Evolutionary conservation across 306 rosid species (phyloP).

Genomic region (Canavalia ensiformis): DNA sequence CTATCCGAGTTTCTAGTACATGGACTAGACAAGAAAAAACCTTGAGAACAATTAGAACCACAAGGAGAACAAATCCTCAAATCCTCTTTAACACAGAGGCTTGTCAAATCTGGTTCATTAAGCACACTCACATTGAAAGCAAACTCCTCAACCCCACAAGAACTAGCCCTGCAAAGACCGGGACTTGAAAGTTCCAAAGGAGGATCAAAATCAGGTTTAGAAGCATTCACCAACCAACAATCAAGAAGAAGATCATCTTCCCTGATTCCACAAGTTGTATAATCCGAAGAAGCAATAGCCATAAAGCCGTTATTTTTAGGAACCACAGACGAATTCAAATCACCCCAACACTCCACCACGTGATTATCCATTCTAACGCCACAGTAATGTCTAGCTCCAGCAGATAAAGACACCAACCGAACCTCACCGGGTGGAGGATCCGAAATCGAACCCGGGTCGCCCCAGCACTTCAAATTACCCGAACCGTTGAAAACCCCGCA

Average conservation of each 20-base stretch:
- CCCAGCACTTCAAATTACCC: slow-evolving; percentile 80
- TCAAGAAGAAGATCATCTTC: slow-evolving; percentile 86
- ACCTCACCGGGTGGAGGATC: slow-evolving; percentile 51
- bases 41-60: slow-evolving; percentile 82
- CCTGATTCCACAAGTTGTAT: slow-evolving; percentile 80
- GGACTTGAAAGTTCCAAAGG: slow-evolving; percentile 95
- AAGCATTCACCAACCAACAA: slow-evolving; percentile 78
- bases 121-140: slow-evolving; percentile 84
- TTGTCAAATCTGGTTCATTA: slow-evolving; percentile 75
- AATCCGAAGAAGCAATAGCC: slow-evolving; percentile 89
- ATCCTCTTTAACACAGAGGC: slow-evolving; percentile 74
- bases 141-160: slow-evolving; percentile 65
- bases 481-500: slow-evolving; percentile 74
- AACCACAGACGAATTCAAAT: slow-evolving; percentile 67
- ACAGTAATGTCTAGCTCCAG: slow-evolving; percentile 76
- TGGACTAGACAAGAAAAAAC: slow-evolving; percentile 84
- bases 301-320: slow-evolving; percentile 75
- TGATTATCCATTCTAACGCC: slow-evolving; percentile 84
- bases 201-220: slow-evolving; percentile 70
- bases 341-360: slow-evolving; percentile 87
- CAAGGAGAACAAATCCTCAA: slow-evolving; percentile 87
- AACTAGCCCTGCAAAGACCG: slow-evolving; percentile 70
- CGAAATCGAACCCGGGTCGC: slow-evolving; percentile 52
- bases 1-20: slow-evolving; percentile 76
- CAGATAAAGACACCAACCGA: slow-evolving; percentile 60